Conservation (phyloP, 805 yeast genomes). For the Kodamaea jinghongensis region DNA sequence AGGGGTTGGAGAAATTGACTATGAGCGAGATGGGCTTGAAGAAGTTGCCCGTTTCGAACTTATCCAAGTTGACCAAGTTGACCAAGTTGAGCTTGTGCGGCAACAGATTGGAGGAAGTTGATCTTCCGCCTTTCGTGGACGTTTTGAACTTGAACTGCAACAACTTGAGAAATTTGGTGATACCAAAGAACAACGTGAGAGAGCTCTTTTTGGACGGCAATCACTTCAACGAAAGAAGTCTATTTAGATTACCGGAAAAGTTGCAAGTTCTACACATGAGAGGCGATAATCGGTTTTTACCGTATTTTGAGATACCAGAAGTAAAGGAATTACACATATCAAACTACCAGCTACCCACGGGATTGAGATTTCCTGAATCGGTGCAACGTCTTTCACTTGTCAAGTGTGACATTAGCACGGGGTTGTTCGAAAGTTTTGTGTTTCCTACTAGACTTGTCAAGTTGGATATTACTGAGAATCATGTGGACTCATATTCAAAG, state of each 20-base stretch:
- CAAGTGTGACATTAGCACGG: conserved; percentile 3
- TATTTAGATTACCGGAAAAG: neutral
- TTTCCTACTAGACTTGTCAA: conserved; percentile 1
- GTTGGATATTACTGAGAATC: conserved; percentile 1
- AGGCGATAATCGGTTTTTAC: neutral
- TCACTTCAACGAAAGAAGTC: conserved; percentile 1
- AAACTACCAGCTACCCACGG: neutral
- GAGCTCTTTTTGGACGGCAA: conserved; percentile 2
- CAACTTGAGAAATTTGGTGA: neutral
- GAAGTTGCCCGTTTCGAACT: conserved; percentile 1
- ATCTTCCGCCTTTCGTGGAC: neutral
- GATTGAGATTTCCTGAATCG: neutral
- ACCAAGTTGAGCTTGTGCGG: conserved; percentile 1
- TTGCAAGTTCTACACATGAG: neutral
- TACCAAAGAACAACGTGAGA: neutral
- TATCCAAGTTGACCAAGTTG: neutral
- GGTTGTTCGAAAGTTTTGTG: neutral
- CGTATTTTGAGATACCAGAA: no score
- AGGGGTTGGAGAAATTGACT: neutral
- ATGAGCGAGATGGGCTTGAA: conserved; percentile 1
- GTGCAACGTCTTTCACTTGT: neutral
- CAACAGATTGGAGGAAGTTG: neutral
- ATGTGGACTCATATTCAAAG: neutral
- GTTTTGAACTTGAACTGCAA: conserved; percentile 1
- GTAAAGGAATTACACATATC: no score